Percentiles rank a stretch among this genome's conserved stretches.
These are phyloP conservation scores for Calonectria honghensis DNA, from an alignment of 2,329 filamentous ascomycete genomes.

Conservation along the genomic window DNA sequence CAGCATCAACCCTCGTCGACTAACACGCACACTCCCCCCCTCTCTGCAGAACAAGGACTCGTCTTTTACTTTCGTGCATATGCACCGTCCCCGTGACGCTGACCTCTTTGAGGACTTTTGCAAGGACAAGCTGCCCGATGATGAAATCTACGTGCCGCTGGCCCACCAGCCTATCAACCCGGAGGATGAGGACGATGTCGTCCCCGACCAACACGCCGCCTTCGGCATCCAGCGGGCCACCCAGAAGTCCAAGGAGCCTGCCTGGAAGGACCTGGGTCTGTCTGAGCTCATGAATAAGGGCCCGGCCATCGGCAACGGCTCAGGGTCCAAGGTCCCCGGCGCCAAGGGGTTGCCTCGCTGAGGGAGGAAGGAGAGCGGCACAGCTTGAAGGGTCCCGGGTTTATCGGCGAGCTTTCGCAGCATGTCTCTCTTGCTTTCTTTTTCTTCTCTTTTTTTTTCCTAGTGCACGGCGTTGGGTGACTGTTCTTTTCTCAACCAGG, in stretches of 20 bases:
- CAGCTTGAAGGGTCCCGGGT: neutral
- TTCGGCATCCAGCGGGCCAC: constrained; percentile 91
- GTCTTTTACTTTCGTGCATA: constrained; percentile 84
- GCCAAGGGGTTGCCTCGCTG: constrained; percentile 47
- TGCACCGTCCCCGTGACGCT: constrained; percentile 81
- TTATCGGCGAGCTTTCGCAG: neutral
- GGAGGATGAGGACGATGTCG: constrained; percentile 91
- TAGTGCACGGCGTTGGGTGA: constrained; percentile 12
- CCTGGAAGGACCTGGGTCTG: constrained; percentile 88
- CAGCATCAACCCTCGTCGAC: neutral
- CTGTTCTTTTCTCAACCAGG: neutral
- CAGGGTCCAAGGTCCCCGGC: constrained; percentile 44
- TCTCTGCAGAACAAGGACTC: constrained; percentile 81
- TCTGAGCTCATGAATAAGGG: constrained; percentile 81
- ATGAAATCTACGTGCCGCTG: constrained; percentile 88
- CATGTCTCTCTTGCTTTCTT: neutral
- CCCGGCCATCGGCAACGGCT: constrained; percentile 60
- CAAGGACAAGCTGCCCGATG: constrained; percentile 81
- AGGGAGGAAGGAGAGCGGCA: neutral
- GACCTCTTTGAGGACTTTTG: constrained; percentile 88
- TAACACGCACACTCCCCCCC: constrained; percentile 5
- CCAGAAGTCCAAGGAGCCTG: constrained; percentile 80
- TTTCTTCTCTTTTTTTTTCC: neutral
- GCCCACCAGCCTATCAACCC: constrained; percentile 89
- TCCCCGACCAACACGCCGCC: constrained; percentile 90